Conservation (phyloP, 345 rosid genomes). For the Arabis hirsuta region DNA sequence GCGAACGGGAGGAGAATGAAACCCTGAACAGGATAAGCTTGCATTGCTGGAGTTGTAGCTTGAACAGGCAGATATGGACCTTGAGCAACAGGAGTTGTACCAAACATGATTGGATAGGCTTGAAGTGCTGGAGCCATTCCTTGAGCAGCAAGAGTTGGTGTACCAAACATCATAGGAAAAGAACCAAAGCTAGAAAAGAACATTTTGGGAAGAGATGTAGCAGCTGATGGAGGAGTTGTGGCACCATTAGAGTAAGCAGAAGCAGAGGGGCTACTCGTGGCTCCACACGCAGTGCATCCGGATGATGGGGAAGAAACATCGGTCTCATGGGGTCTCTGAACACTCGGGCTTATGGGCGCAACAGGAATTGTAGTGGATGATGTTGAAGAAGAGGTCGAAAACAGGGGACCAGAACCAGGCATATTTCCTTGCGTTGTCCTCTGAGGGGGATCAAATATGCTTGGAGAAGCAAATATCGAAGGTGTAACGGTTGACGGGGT, state of each 20-base stretch:
- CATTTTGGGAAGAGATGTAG: slow-evolving; percentile 15
- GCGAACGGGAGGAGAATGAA: background rate
- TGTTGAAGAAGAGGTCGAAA: background rate
- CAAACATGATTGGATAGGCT: slow-evolving; percentile 4
- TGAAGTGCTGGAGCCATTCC: slow-evolving; percentile 2
- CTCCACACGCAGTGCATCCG: slow-evolving; percentile 37
- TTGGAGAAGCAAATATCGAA: slow-evolving; percentile 1
- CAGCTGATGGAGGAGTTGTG: slow-evolving; percentile 15
- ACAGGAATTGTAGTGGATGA: background rate
- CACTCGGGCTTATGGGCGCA: background rate
- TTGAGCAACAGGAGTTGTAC: background rate
- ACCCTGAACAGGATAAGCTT: slow-evolving; percentile 21
- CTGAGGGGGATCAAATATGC: background rate
- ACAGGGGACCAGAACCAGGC: background rate
- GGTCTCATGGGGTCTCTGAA: slow-evolving; percentile 21
- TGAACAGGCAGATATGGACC: background rate
- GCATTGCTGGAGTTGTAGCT: slow-evolving; percentile 16
- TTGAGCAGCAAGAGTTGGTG: slow-evolving; percentile 4
- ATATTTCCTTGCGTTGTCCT: slow-evolving; percentile 8
- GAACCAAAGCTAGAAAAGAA: slow-evolving; percentile 10
- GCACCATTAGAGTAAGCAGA: slow-evolving; percentile 6
- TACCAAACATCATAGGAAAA: slow-evolving; percentile 8
- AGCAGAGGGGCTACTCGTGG: slow-evolving; percentile 33
- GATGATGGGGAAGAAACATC: slow-evolving; percentile 18
- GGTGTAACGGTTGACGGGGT: background rate